A percentile compares a stretch with the other conserved stretches of the same genome.
Evolutionary conservation across 2,329 filamentous ascomycete species (phyloP).

Genomic region (Aureobasidium lini): DNA sequence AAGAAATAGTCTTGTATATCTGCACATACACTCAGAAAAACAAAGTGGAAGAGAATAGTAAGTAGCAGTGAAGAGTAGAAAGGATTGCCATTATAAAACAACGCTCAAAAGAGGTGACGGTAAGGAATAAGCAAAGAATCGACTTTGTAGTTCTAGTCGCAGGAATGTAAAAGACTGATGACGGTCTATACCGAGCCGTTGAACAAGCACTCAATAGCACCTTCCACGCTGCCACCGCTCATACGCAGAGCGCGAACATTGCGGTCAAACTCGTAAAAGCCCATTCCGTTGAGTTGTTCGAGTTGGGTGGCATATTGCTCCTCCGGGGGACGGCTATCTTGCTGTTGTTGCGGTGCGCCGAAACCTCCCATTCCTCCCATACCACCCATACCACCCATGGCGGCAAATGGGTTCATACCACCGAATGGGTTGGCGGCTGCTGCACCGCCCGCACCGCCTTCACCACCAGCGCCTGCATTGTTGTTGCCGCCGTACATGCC

Average conservation of each 20-base stretch:
- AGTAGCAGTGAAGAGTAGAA: too few relatives aligned
- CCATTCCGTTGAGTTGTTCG: constrained; percentile 95
- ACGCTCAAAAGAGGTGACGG: too few relatives aligned
- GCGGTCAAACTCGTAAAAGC: constrained; percentile 91
- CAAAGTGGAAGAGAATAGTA: too few relatives aligned
- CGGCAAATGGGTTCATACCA: constrained; percentile 40
- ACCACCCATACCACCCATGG: constrained; percentile 25
- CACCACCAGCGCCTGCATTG: constrained; percentile 31
- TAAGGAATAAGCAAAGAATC: too few relatives aligned
- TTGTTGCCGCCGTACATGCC: constrained; percentile 33
- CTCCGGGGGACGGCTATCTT: constrained; percentile 83
- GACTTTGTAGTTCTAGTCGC: too few relatives aligned
- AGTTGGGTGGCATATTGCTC: constrained; percentile 88
- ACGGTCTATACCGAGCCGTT: constrained; percentile 12
- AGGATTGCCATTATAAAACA: too few relatives aligned
- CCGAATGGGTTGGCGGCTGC: constrained; percentile 32
- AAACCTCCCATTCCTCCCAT: constrained; percentile 26
- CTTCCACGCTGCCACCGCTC: constrained; percentile 89
- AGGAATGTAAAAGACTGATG: too few relatives aligned
- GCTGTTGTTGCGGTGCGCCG: constrained; percentile 40
- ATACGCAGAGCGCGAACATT: constrained; percentile 84
- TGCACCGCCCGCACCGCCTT: constrained; percentile 21
- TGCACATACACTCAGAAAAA: too few relatives aligned
- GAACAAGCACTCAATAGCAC: constrained; percentile 69
- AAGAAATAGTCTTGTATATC: too few relatives aligned